Evolutionary conservation across 805 yeast genomes (phyloP).

Genomic region (Yarrowia sp.): DNA sequence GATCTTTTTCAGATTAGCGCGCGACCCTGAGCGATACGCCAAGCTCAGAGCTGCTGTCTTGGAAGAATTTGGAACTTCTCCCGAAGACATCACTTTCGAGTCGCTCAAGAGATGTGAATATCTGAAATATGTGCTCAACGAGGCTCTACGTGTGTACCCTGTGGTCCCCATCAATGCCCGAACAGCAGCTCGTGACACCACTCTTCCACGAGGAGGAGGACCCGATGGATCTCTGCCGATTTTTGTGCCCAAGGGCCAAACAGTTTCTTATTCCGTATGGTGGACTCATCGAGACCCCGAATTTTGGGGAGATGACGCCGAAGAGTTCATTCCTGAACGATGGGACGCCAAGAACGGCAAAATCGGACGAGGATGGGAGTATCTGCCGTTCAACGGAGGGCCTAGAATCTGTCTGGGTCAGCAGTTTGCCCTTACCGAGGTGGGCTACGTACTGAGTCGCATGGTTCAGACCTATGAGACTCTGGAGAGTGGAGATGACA

Average conservation of each 20-base stretch:
- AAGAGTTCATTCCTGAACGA: constrained; percentile 57
- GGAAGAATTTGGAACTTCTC: constrained; percentile 50
- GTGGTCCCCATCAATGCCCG: constrained; percentile 60
- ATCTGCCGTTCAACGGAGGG: constrained; percentile 62
- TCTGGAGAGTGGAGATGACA: not conserved
- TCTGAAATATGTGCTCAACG: constrained; percentile 57
- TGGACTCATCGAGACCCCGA: constrained; percentile 54
- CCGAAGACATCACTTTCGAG: constrained; percentile 53
- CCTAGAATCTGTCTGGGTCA: constrained; percentile 64
- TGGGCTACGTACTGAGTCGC: constrained; percentile 55
- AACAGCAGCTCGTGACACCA: constrained; percentile 55
- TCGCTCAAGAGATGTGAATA: constrained; percentile 57
- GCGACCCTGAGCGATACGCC: constrained; percentile 49
- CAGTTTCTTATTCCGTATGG: constrained; percentile 54
- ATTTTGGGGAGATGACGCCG: constrained; percentile 56
- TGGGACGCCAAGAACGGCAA: constrained; percentile 53
- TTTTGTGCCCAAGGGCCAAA: constrained; percentile 55
- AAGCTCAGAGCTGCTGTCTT: constrained; percentile 53
- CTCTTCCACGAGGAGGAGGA: constrained; percentile 62
- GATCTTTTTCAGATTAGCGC: constrained; percentile 55
- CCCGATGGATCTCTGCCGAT: constrained; percentile 52
- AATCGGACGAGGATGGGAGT: constrained; percentile 52
- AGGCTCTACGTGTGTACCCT: constrained; percentile 59
- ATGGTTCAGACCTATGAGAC: constrained; percentile 46
- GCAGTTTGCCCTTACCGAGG: constrained; percentile 62